phyloP scores from a whole-genome alignment of 1,284 basidiomycete genomes.

The Papiliotrema flavescens region DNA sequence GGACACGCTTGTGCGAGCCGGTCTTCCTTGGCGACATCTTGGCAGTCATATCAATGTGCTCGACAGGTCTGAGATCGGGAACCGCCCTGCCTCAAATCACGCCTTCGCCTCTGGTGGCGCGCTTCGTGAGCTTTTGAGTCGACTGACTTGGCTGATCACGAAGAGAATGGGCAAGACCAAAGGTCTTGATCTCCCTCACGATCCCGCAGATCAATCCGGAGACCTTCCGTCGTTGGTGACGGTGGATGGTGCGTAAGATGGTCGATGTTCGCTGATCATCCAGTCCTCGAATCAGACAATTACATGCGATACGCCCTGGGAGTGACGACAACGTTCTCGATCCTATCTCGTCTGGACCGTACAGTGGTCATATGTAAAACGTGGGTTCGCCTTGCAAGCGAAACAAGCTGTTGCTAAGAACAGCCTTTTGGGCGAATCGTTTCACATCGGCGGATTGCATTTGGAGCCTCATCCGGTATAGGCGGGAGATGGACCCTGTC shows the following conservation, averaged over 20 bases:
- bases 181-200: slow-evolving; percentile 36
- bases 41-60: slow-evolving; percentile 63
- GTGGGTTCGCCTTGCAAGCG: slow-evolving; percentile 14
- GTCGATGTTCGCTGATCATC: neutral
- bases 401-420: neutral
- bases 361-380: slow-evolving; percentile 46
- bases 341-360: slow-evolving; percentile 41
- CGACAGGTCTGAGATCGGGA: slow-evolving; percentile 65
- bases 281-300: slow-evolving; percentile 40
- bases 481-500: neutral
- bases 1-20: slow-evolving; percentile 71
- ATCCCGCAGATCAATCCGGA: slow-evolving; percentile 28
- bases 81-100: slow-evolving; percentile 78
- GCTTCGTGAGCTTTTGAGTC: slow-evolving; percentile 55
- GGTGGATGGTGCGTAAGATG: slow-evolving; percentile 31
- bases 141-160: neutral
- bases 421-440: slow-evolving; percentile 44
- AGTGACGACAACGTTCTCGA: slow-evolving; percentile 42
- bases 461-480: slow-evolving; percentile 10
- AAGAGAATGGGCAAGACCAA: slow-evolving; percentile 36
- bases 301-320: slow-evolving; percentile 48
- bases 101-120: slow-evolving; percentile 72
- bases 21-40: slow-evolving; percentile 79
- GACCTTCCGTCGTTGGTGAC: slow-evolving; percentile 44
- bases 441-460: slow-evolving; percentile 38